Evolutionary conservation across 305 asterid genomes (phyloP).

Genomic region (Fraxinus dipetala): DNA sequence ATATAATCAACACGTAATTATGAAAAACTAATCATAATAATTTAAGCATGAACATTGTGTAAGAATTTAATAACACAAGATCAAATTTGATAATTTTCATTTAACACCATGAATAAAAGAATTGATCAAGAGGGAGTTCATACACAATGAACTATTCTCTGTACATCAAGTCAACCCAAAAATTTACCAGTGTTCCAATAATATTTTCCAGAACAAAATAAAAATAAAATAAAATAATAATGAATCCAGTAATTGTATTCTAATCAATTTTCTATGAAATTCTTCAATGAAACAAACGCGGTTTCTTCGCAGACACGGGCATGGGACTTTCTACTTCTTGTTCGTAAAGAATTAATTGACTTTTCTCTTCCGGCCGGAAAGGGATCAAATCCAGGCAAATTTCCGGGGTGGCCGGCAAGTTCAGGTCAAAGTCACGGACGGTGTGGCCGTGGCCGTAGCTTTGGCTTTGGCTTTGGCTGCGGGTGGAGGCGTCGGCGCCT

Average conservation of each 20-base stretch:
- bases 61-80: background rate
- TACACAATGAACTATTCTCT: background rate
- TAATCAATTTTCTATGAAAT: background rate
- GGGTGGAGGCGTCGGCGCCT: background rate
- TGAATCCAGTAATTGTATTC: background rate
- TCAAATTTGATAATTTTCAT: background rate
- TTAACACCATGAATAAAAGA: background rate
- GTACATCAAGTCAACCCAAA: background rate
- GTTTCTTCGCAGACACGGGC: conserved; percentile 32
- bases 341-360: conserved; percentile 28
- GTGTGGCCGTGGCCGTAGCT: conserved; percentile 1
- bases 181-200: background rate
- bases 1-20: too few species aligned
- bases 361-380: conserved; percentile 18
- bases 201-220: background rate
- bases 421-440: conserved; percentile 46
- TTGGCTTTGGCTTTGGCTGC: background rate
- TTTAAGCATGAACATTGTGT: background rate
- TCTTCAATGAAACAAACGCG: conserved; percentile 11
- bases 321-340: conserved; percentile 62
- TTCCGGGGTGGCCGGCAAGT: conserved; percentile 50
- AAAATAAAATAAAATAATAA: background rate
- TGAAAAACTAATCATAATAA: background rate
- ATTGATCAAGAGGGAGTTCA: background rate
- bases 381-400: conserved; percentile 23